Conservation (phyloP, 2,329 filamentous ascomycete species). For the Sarocladiaceae sp. region DNA sequence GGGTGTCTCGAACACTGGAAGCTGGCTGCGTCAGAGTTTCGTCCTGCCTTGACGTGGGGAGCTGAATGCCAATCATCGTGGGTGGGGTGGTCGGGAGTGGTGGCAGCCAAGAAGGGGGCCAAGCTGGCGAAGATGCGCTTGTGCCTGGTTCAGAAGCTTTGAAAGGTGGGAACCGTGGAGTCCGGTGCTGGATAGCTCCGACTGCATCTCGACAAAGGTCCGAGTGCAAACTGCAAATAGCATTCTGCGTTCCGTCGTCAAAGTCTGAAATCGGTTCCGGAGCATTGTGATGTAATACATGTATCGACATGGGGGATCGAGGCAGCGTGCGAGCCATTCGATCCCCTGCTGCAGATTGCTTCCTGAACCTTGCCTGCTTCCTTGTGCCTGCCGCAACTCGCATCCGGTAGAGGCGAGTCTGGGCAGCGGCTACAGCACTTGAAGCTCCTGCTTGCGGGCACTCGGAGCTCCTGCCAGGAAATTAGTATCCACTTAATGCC, state of each 20-base stretch:
- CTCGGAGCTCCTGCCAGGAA: neutral
- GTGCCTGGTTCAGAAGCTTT: neutral
- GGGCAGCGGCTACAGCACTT: conserved; percentile 1
- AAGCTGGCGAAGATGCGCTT: neutral
- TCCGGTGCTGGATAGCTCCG: neutral
- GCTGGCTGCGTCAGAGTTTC: conserved; percentile 3
- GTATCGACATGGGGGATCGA: no score
- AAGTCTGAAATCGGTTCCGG: no score
- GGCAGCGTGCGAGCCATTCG: no score
- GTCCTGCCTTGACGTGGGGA: conserved; percentile 7
- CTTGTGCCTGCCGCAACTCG: neutral
- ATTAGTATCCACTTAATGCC: conserved; percentile 3
- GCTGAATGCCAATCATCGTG: conserved; percentile 7
- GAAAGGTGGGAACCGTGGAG: neutral
- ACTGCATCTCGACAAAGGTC: neutral
- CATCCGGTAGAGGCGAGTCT: neutral
- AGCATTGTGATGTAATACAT: no score
- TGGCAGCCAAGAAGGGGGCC: neutral
- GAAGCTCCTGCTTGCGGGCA: conserved; percentile 2
- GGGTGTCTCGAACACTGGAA: neutral
- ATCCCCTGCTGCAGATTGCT: neutral
- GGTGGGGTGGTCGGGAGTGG: neutral
- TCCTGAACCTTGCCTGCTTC: neutral
- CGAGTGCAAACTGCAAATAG: neutral
- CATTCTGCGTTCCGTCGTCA: no score